Conservation (phyloP, 169 alveolate species). For the Nephromyces sp. region DNA sequence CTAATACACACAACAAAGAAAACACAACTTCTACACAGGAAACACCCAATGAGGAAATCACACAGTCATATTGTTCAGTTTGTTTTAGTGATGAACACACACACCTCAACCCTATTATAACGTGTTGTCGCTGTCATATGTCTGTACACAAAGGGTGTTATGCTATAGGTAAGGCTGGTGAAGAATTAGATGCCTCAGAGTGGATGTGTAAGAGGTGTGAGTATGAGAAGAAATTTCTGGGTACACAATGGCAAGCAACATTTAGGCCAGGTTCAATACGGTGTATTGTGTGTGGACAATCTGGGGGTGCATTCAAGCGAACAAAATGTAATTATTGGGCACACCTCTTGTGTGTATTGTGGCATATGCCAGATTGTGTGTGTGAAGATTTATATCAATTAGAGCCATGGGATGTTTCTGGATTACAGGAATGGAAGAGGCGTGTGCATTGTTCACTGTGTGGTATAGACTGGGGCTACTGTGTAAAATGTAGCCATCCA, state of each 20-base stretch:
- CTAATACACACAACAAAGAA: background rate
- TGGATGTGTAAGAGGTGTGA: conserved; percentile 57
- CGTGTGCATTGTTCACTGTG: conserved; percentile 6
- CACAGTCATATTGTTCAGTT: conserved; percentile 38
- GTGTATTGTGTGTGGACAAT: conserved; percentile 49
- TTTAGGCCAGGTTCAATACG: conserved; percentile 40
- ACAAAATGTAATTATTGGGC: conserved; percentile 43
- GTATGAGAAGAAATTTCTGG: conserved; percentile 44
- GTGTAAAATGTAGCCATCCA: conserved; percentile 33
- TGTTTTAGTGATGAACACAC: conserved; percentile 39
- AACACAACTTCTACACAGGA: background rate
- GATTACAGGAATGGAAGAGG: conserved; percentile 5
- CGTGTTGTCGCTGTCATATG: conserved; percentile 51
- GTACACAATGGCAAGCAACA: conserved; percentile 49
- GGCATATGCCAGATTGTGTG: conserved; percentile 34
- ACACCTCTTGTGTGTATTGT: conserved; percentile 24
- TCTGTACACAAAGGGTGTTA: conserved; percentile 49
- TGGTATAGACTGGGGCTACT: conserved; percentile 18
- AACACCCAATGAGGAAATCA: background rate
- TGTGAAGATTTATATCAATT: conserved; percentile 21
- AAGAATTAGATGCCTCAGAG: conserved; percentile 25
- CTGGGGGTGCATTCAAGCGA: conserved; percentile 55
- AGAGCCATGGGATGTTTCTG: conserved; percentile 37
- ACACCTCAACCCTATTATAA: conserved; percentile 43
- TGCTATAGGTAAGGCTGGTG: conserved; percentile 40